phyloP scores from a whole-genome alignment of 495 filamentous ascomycete genomes.

The Penicillium taxi region DNA sequence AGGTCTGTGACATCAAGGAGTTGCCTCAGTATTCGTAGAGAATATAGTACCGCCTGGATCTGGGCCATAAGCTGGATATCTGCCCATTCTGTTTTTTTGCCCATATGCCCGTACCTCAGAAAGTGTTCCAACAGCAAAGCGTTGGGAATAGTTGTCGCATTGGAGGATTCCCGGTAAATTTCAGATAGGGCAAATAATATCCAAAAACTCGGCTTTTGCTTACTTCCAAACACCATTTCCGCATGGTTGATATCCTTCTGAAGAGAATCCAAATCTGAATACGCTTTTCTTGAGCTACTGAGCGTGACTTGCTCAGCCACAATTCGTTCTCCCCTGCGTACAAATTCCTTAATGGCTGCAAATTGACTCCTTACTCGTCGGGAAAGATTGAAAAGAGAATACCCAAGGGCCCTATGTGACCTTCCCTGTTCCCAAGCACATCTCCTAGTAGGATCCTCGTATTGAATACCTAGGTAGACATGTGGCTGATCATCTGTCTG shows the following conservation, averaged over 20 bases:
- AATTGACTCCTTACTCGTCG: slow-evolving; percentile 12
- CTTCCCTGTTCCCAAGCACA: slow-evolving; percentile 59
- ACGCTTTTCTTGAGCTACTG: slow-evolving; percentile 9
- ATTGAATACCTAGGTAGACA: slow-evolving; percentile 52
- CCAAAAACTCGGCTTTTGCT: slow-evolving; percentile 22
- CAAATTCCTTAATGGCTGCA: slow-evolving; percentile 37
- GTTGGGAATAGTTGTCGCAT: slow-evolving; percentile 6
- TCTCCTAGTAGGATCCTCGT: slow-evolving; percentile 49
- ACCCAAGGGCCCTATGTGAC: slow-evolving; percentile 47
- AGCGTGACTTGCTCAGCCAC: slow-evolving; percentile 21
- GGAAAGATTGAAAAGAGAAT: slow-evolving; percentile 45
- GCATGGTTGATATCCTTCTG: slow-evolving; percentile 14
- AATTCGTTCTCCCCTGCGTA: slow-evolving; percentile 38
- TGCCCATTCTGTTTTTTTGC: slow-evolving; percentile 40
- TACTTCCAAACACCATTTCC: slow-evolving; percentile 5
- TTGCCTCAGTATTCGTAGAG: slow-evolving; percentile 50
- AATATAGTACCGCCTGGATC: slow-evolving; percentile 55
- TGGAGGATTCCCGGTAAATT: slow-evolving; percentile 12
- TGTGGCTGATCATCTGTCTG: slow-evolving; percentile 14
- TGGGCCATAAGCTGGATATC: slow-evolving; percentile 58
- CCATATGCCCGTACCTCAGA: slow-evolving; percentile 20
- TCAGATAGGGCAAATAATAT: slow-evolving; percentile 30
- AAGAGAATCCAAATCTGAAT: slow-evolving; percentile 10
- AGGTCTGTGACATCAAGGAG: background rate
- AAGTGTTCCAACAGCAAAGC: slow-evolving; percentile 16